Conservation (phyloP, 2,329 filamentous ascomycete genomes). For the Esteya vermicola region DNA sequence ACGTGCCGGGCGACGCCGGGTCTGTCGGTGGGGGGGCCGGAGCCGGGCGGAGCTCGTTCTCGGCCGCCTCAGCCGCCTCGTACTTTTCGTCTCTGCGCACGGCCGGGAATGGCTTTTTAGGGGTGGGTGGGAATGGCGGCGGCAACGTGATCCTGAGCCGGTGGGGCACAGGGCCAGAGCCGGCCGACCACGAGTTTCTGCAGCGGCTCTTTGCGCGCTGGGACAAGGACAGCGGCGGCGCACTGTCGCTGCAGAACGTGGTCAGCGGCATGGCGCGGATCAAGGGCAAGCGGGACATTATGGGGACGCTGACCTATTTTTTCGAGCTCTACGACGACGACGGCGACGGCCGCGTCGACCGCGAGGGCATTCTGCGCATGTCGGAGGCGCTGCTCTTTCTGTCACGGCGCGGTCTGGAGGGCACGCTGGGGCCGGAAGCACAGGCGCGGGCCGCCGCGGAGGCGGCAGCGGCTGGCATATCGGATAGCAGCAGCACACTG, state of each 20-base stretch:
- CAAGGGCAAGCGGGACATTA: slow-evolving; percentile 88
- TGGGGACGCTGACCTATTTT: slow-evolving; percentile 96
- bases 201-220: slow-evolving; percentile 74
- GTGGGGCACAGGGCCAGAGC: slow-evolving; percentile 46
- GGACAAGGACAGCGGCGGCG: slow-evolving; percentile 66
- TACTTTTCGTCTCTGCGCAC: slow-evolving; percentile 46
- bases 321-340: slow-evolving; percentile 96
- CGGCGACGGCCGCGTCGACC: slow-evolving; percentile 77
- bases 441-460: slow-evolving; percentile 23
- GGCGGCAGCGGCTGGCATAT: background rate
- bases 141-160: slow-evolving; percentile 23
- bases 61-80: slow-evolving; percentile 21
- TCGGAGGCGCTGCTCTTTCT: slow-evolving; percentile 90
- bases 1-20: slow-evolving; percentile 22
- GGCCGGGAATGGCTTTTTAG: too few species aligned
- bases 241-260: slow-evolving; percentile 77
- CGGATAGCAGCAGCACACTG: background rate
- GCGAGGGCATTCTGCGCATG: slow-evolving; percentile 88
- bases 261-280: slow-evolving; percentile 82
- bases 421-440: slow-evolving; percentile 50
- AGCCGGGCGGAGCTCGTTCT: too few species aligned
- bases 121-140: slow-evolving; percentile 21
- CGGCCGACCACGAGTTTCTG: slow-evolving; percentile 92
- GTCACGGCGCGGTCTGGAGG: slow-evolving; percentile 74
- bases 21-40: too few species aligned